Evolutionary conservation across 345 rosid species (phyloP).

Genomic region (Iberis pinnata): DNA sequence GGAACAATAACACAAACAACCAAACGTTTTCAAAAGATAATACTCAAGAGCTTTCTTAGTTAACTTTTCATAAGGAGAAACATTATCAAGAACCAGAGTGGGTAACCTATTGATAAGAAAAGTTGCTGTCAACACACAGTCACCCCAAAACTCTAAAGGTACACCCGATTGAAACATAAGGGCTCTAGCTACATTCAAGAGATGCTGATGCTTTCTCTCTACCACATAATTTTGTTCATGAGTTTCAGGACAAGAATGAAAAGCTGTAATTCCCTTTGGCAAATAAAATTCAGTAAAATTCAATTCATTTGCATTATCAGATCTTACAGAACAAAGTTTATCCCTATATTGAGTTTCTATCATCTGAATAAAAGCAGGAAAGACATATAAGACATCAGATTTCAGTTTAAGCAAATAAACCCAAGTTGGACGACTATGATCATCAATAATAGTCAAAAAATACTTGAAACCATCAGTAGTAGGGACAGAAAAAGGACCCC

Average conservation of each 20-base stretch:
- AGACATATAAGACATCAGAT: neutral
- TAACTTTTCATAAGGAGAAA: neutral
- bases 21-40: neutral
- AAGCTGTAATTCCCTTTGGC: neutral
- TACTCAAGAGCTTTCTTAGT: neutral
- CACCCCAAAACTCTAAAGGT: neutral
- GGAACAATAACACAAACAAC: no score
- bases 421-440: neutral
- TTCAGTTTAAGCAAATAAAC: neutral
- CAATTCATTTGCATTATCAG: neutral
- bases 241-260: neutral
- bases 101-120: neutral
- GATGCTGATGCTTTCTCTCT: neutral
- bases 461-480: neutral
- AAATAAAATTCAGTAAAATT: neutral
- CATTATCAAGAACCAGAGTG: neutral
- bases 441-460: neutral
- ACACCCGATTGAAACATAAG: neutral
- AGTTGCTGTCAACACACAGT: neutral
- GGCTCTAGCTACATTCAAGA: neutral
- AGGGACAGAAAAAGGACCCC: neutral
- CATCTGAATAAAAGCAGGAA: neutral
- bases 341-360: neutral
- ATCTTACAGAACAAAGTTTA: neutral
- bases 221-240: neutral